Percentiles rank a stretch among this genome's conserved stretches.
Conservation (phyloP, 441 rosid genomes). For the Mallotus repandus region DNA sequence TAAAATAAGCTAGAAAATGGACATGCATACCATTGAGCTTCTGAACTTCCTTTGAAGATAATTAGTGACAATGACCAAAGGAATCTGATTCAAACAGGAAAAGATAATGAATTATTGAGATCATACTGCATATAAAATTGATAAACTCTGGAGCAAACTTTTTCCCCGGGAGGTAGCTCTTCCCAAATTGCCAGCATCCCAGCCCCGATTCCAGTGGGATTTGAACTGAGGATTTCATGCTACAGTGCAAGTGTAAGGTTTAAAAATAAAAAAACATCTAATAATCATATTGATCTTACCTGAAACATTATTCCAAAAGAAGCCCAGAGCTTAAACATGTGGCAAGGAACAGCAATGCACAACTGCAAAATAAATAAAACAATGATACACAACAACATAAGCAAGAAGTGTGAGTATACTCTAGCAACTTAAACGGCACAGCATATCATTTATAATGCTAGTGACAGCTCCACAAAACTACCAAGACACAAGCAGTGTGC, state of each 20-base stretch:
- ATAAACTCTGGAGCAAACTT: too few species aligned
- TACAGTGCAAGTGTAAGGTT: background rate
- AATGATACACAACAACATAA: background rate
- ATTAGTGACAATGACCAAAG: constrained; percentile 55
- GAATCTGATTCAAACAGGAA: constrained; percentile 44
- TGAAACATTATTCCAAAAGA: constrained; percentile 75
- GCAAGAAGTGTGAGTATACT: background rate
- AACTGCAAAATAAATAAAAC: constrained; percentile 40
- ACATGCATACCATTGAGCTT: constrained; percentile 68
- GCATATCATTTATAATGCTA: background rate
- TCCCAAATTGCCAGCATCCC: background rate
- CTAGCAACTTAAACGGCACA: background rate
- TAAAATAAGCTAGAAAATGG: constrained; percentile 1
- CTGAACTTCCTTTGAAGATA: constrained; percentile 55
- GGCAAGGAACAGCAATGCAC: constrained; percentile 85
- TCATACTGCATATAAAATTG: background rate
- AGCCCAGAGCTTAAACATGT: constrained; percentile 70
- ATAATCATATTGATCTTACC: constrained; percentile 33
- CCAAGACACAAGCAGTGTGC: too few species aligned
- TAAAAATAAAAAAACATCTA: background rate
- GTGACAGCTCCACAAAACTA: background rate
- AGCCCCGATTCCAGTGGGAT: background rate
- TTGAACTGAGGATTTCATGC: background rate
- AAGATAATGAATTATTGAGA: background rate
- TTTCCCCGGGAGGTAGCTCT: too few species aligned